Conservation (phyloP, 2,329 filamentous ascomycete genomes). For the Phialophora macrospora region DNA sequence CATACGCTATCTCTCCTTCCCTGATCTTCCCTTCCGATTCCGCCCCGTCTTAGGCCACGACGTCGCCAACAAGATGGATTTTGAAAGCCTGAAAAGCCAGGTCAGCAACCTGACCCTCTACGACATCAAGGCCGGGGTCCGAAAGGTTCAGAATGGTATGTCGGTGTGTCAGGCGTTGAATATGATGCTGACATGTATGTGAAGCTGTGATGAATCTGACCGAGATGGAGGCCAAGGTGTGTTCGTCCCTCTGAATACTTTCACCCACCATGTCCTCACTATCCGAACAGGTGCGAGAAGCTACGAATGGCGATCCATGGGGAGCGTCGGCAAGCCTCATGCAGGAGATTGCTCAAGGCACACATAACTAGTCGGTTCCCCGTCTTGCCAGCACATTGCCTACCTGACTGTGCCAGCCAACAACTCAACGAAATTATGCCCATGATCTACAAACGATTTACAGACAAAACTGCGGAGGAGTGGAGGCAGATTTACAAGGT, state of each 20-base stretch:
- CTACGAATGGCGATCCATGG: slow-evolving; percentile 99
- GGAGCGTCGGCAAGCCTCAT: slow-evolving; percentile 81
- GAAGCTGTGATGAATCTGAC: slow-evolving; percentile 97
- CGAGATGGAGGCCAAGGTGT: slow-evolving; percentile 78
- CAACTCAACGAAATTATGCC: slow-evolving; percentile 99
- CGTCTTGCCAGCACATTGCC: background rate
- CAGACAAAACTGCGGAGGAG: slow-evolving; percentile 96
- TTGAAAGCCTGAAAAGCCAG: slow-evolving; percentile 80
- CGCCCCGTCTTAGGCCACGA: background rate
- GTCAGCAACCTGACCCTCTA: slow-evolving; percentile 92
- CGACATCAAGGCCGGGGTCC: slow-evolving; percentile 91
- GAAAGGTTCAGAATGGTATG: slow-evolving; percentile 95
- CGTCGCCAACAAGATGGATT: slow-evolving; percentile 68
- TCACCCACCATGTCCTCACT: slow-evolving; percentile 36
- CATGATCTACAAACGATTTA: slow-evolving; percentile 99
- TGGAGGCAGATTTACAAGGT: slow-evolving; percentile 99
- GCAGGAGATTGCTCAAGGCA: slow-evolving; percentile 98
- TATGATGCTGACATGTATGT: slow-evolving; percentile 22
- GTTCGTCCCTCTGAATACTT: slow-evolving; percentile 24
- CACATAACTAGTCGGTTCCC: slow-evolving; percentile 87
- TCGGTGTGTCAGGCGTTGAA: slow-evolving; percentile 14
- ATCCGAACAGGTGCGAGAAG: slow-evolving; percentile 77
- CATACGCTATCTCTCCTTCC: background rate
- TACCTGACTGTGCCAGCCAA: slow-evolving; percentile 60
- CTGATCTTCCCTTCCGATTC: background rate